phyloP scores from a whole-genome alignment of 768 basidiomycete genomes.

The Suillus brevipes region DNA sequence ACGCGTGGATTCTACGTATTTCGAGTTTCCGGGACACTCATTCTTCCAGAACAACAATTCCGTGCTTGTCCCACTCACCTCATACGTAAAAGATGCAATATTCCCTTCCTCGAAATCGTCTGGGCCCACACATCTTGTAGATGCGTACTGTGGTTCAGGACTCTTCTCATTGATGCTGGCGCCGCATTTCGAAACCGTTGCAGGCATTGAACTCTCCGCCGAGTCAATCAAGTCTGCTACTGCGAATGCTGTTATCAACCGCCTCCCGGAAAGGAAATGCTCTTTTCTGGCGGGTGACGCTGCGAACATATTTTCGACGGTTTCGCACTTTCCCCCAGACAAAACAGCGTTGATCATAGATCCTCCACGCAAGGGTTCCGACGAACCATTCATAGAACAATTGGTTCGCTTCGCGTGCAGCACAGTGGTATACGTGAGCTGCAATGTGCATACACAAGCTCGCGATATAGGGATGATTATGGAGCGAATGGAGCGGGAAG shows the following conservation, averaged over 20 bases:
- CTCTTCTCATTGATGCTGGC: constrained; percentile 86
- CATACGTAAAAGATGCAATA: constrained; percentile 78
- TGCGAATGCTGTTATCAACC: constrained; percentile 65
- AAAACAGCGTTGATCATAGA: constrained; percentile 78
- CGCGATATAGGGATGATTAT: constrained; percentile 81
- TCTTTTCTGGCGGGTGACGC: constrained; percentile 82
- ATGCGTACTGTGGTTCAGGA: constrained; percentile 91
- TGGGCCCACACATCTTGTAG: constrained; percentile 82
- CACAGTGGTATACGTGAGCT: constrained; percentile 87
- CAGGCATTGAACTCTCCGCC: constrained; percentile 84
- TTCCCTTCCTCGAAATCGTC: constrained; percentile 35
- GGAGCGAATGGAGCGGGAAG: constrained; percentile 42
- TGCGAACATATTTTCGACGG: constrained; percentile 75
- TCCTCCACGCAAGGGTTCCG: constrained; percentile 95
- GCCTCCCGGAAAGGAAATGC: constrained; percentile 54
- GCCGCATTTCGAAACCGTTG: constrained; percentile 68
- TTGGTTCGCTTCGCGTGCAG: constrained; percentile 65
- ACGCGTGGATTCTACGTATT: constrained; percentile 74
- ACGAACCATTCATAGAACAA: constrained; percentile 75
- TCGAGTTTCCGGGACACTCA: constrained; percentile 83
- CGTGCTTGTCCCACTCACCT: constrained; percentile 79
- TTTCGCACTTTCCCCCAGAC: constrained; percentile 61
- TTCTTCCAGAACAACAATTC: constrained; percentile 99
- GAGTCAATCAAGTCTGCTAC: constrained; percentile 71
- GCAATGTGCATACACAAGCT: constrained; percentile 93